These are phyloP conservation scores for Epichloe uncinata DNA, from an alignment of 2,329 filamentous ascomycete genomes.

Conservation along the genomic window DNA sequence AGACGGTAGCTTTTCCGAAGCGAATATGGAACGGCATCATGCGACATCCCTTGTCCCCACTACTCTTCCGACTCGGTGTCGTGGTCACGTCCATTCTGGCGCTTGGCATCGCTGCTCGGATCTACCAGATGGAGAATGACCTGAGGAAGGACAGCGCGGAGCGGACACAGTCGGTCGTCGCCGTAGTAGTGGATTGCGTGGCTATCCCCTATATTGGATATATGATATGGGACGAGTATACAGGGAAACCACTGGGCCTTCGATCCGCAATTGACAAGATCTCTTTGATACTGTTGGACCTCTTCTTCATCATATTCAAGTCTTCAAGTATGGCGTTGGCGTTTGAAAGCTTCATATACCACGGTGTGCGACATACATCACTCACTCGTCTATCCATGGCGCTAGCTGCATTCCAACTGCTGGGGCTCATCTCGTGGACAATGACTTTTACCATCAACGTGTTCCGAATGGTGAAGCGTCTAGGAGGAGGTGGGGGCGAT, in stretches of 20 bases:
- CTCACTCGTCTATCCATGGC: constrained; percentile 48
- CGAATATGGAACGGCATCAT: constrained; percentile 56
- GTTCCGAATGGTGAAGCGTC: constrained; percentile 51
- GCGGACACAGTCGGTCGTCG: constrained; percentile 71
- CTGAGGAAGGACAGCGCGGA: constrained; percentile 33
- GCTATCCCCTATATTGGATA: constrained; percentile 85
- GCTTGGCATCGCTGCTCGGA: constrained; percentile 62
- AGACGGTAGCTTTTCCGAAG: constrained; percentile 28
- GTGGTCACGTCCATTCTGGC: constrained; percentile 73
- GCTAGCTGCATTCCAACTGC: constrained; percentile 63
- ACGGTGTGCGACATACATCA: constrained; percentile 22
- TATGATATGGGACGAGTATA: constrained; percentile 95
- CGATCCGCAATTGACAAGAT: constrained; percentile 77
- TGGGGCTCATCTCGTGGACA: constrained; percentile 81
- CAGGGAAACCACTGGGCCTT: constrained; percentile 79
- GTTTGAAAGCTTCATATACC: constrained; percentile 65
- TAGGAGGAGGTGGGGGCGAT: constrained; percentile 39
- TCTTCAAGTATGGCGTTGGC: constrained; percentile 84
- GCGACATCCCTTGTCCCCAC: constrained; percentile 71
- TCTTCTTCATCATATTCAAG: constrained; percentile 96
- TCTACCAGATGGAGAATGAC: constrained; percentile 48
- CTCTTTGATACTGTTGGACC: constrained; percentile 75
- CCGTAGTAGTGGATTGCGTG: constrained; percentile 76
- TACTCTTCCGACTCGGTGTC: constrained; percentile 70
- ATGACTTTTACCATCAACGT: constrained; percentile 81